Percentiles rank a stretch among this genome's conserved stretches.
Conservation (phyloP, 2,329 filamentous ascomycete species). For the Trichocomaceae sp. region DNA sequence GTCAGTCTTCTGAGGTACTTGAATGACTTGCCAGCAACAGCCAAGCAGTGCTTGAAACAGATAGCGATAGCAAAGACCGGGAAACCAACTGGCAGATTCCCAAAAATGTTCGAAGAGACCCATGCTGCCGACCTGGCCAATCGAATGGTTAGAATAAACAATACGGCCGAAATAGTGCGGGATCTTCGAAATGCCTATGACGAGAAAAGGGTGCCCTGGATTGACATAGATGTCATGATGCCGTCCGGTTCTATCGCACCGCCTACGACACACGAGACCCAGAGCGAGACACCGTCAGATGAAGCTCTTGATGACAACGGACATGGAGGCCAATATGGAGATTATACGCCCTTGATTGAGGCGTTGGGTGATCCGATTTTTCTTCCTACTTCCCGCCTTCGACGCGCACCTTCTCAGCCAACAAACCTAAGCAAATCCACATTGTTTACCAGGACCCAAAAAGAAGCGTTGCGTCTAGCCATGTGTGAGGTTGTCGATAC, state of each 20-base stretch:
- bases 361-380: conserved; percentile 79
- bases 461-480: conserved; percentile 76
- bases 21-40: conserved; percentile 68
- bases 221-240: conserved; percentile 81
- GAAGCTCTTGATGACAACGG: conserved; percentile 22
- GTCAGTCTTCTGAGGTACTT: conserved; percentile 96
- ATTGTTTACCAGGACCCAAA: conserved; percentile 72
- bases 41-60: conserved; percentile 63
- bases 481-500: conserved; percentile 88
- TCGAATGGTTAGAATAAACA: conserved; percentile 75
- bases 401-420: conserved; percentile 79
- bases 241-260: conserved; percentile 66
- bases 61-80: conserved; percentile 46
- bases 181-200: conserved; percentile 70
- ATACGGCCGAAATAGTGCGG: conserved; percentile 63
- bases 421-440: conserved; percentile 71
- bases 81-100: conserved; percentile 55
- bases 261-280: conserved; percentile 55
- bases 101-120: conserved; percentile 75
- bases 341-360: conserved; percentile 69
- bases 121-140: conserved; percentile 88
- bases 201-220: conserved; percentile 73
- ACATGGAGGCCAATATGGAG: conserved; percentile 56
- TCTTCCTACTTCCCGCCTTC: conserved; percentile 74
- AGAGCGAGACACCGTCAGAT: conserved; percentile 48